Evolutionary conservation across 1,139 yeast species (phyloP).

Genomic region (Zygosaccharomyces sapae): DNA sequence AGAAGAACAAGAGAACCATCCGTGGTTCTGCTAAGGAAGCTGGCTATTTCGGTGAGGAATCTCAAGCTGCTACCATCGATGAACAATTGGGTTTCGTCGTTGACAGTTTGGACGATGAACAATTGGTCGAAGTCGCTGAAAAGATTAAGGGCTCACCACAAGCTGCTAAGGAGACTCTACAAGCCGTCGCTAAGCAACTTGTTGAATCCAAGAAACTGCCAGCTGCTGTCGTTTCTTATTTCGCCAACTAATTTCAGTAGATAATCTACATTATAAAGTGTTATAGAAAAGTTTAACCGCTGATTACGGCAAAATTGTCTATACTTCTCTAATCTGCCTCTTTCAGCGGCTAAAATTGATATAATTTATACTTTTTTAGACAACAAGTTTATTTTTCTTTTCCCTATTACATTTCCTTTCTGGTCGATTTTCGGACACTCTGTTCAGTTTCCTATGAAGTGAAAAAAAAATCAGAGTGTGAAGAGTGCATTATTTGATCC

Average conservation of each 20-base stretch:
- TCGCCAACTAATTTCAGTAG: slow-evolving; percentile 15
- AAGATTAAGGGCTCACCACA: slow-evolving; percentile 47
- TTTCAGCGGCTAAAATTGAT: not conserved
- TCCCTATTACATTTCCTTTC: not conserved
- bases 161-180: slow-evolving; percentile 48
- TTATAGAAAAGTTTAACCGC: not conserved
- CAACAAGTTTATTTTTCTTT: not conserved
- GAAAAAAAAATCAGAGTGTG: slow-evolving; percentile 1
- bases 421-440: slow-evolving; percentile 1
- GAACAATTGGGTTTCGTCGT: slow-evolving; percentile 75
- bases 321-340: not conserved
- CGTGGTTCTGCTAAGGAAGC: slow-evolving; percentile 81
- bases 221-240: slow-evolving; percentile 42
- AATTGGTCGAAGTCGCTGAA: slow-evolving; percentile 65
- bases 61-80: slow-evolving; percentile 61
- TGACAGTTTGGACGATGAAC: slow-evolving; percentile 73
- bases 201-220: slow-evolving; percentile 44
- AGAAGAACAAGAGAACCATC: slow-evolving; percentile 93
- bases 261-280: not conserved
- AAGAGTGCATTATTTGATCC: slow-evolving; percentile 3
- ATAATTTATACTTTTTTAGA: not conserved
- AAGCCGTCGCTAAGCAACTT: slow-evolving; percentile 45
- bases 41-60: slow-evolving; percentile 78
- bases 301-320: not conserved
- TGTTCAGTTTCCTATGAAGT: slow-evolving; percentile 2